Evolutionary conservation across 1,284 basidiomycete genomes (phyloP).

Genomic region (Schizophyllum amplum): DNA sequence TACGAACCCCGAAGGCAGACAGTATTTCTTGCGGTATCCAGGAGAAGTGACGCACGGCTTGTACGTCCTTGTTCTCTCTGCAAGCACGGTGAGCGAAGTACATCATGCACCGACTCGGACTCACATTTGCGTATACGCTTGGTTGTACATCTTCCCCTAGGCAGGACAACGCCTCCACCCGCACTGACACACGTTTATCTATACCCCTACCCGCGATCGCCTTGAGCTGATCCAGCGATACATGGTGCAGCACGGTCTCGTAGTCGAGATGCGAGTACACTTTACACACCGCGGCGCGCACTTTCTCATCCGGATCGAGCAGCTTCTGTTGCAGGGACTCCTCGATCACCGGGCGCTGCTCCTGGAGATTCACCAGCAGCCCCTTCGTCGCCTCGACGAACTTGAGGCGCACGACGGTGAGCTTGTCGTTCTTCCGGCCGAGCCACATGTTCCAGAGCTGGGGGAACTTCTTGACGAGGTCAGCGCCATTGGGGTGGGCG

Average conservation of each 20-base stretch:
- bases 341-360: constrained; percentile 67
- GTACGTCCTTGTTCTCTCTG: constrained; percentile 75
- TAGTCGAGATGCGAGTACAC: constrained; percentile 83
- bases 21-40: constrained; percentile 89
- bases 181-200: constrained; percentile 88
- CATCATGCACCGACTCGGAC: constrained; percentile 19
- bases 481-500: constrained; percentile 61
- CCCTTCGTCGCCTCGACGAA: constrained; percentile 70
- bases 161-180: constrained; percentile 73
- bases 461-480: constrained; percentile 77
- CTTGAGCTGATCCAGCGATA: constrained; percentile 57
- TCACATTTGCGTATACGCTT: constrained; percentile 87
- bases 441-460: constrained; percentile 86
- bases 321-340: constrained; percentile 64
- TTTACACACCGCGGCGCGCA: constrained; percentile 80
- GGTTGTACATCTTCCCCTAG: constrained; percentile 74
- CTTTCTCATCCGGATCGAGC: constrained; percentile 86
- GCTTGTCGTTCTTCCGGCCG: constrained; percentile 73
- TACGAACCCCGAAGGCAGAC: background rate
- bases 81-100: constrained; percentile 2
- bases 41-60: constrained; percentile 74
- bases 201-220: constrained; percentile 65
- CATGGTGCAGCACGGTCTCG: constrained; percentile 82
- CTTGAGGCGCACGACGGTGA: constrained; percentile 61
- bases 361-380: constrained; percentile 60